Conservation (phyloP, 140 eudicot genomes). For the Stevia rebaudiana region DNA sequence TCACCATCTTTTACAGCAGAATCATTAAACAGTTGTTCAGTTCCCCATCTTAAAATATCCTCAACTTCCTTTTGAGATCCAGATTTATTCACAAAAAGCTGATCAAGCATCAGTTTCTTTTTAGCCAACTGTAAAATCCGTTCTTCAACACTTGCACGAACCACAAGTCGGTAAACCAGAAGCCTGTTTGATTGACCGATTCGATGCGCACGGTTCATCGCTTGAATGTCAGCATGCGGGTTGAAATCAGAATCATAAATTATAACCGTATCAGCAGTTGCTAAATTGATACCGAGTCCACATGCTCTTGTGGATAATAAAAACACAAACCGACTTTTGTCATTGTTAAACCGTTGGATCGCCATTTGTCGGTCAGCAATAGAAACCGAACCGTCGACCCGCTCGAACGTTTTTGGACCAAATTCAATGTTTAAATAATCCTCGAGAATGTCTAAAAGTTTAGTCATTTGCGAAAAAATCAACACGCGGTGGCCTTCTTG, state of each 20-base stretch:
- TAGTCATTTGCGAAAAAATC: constrained; percentile 94
- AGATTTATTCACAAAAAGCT: constrained; percentile 83
- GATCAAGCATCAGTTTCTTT: constrained; percentile 95
- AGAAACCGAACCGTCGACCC: constrained; percentile 96
- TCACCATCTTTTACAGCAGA: constrained; percentile 55
- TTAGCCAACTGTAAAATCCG: constrained; percentile 92
- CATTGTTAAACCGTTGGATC: constrained; percentile 82
- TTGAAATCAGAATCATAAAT: constrained; percentile 96
- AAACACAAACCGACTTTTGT: constrained; percentile 84
- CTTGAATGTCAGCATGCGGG: constrained; percentile 98
- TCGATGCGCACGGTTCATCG: constrained; percentile 98
- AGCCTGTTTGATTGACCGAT: constrained; percentile 91
- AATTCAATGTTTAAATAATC: constrained; percentile 83
- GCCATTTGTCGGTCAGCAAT: constrained; percentile 88
- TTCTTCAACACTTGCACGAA: constrained; percentile 98
- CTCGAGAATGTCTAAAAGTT: constrained; percentile 88
- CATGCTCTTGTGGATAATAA: constrained; percentile 85
- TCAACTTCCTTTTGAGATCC: constrained; percentile 94
- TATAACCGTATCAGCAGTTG: constrained; percentile 92
- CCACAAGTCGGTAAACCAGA: constrained; percentile 85
- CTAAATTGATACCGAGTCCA: constrained; percentile 96
- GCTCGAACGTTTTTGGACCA: constrained; percentile 78
- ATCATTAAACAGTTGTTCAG: constrained; percentile 77
- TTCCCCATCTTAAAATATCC: constrained; percentile 93
- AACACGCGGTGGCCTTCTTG: constrained; percentile 85